phyloP scores from a whole-genome alignment of 345 rosid species.

The Diplotaxis tenuifolia region DNA sequence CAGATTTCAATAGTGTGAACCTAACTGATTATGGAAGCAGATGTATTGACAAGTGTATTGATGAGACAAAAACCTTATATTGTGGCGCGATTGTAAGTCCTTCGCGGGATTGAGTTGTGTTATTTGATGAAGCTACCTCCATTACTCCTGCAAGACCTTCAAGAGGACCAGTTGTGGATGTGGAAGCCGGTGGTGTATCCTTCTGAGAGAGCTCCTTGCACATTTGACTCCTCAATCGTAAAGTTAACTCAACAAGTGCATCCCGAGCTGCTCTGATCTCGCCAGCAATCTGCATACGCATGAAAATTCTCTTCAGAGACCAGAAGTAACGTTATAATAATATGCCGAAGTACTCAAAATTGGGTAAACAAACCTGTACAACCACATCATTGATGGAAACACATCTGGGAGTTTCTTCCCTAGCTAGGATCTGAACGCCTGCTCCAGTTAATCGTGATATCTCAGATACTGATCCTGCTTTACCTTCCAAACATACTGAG shows the following conservation, averaged over 20 bases:
- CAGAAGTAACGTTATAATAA: background rate
- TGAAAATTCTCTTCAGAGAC: constrained; percentile 20
- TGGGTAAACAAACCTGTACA: constrained; percentile 64
- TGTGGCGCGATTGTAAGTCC: constrained; percentile 44
- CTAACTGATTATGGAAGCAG: constrained; percentile 5
- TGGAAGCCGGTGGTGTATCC: constrained; percentile 54
- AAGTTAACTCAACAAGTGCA: constrained; percentile 92
- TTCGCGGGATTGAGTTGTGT: constrained; percentile 46
- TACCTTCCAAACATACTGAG: constrained; percentile 80
- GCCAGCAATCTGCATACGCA: constrained; percentile 70
- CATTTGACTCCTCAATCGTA: constrained; percentile 62
- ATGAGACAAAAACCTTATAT: constrained; percentile 53
- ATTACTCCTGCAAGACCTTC: constrained; percentile 54
- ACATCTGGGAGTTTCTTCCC: constrained; percentile 61
- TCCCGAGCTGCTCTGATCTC: constrained; percentile 87
- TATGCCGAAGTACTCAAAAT: background rate
- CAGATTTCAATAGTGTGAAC: background rate
- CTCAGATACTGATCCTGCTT: constrained; percentile 76
- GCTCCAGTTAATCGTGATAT: constrained; percentile 76
- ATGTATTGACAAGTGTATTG: constrained; percentile 11
- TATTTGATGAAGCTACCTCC: constrained; percentile 52
- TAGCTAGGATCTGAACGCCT: constrained; percentile 62
- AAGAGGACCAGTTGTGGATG: constrained; percentile 45
- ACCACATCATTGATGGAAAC: constrained; percentile 64
- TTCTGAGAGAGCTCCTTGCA: constrained; percentile 64